A percentile compares a stretch with the other conserved stretches of the same genome.
Conservation (phyloP, 805 yeast genomes). For the Myxozyma neglecta region DNA sequence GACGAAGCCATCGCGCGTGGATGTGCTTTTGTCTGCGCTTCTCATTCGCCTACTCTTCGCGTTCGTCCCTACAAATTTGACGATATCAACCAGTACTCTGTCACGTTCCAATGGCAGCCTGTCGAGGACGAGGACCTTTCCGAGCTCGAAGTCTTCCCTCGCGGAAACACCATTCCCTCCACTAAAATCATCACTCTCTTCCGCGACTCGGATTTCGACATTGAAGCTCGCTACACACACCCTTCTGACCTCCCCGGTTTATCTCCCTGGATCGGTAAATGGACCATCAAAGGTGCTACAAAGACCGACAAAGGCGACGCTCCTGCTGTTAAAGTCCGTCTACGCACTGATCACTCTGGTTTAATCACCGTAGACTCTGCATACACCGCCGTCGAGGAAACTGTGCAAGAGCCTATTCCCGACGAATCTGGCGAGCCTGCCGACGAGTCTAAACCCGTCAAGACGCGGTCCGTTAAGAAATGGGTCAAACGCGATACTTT, state of each 20-base stretch:
- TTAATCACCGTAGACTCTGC: constrained; percentile 92
- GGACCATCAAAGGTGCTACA: constrained; percentile 84
- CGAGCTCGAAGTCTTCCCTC: constrained; percentile 95
- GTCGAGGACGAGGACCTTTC: constrained; percentile 86
- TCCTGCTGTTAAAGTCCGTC: constrained; percentile 85
- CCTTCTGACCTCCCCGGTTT: constrained; percentile 70
- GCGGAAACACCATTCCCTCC: constrained; percentile 88
- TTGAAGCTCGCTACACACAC: constrained; percentile 83
- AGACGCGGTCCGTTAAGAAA: constrained; percentile 87
- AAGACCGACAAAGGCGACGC: constrained; percentile 69
- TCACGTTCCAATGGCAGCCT: constrained; percentile 92
- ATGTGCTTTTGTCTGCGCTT: constrained; percentile 98
- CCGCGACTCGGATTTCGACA: constrained; percentile 84
- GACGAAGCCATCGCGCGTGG: constrained; percentile 99
- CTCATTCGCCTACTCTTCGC: constrained; percentile 97
- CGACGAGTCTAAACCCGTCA: constrained; percentile 53
- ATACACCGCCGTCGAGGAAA: constrained; percentile 87
- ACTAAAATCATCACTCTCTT: constrained; percentile 92
- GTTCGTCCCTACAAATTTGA: constrained; percentile 98
- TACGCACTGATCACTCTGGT: constrained; percentile 97
- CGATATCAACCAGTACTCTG: constrained; percentile 88
- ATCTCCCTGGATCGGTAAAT: constrained; percentile 67
- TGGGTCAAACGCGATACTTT: constrained; percentile 87
- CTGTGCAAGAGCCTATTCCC: constrained; percentile 85
- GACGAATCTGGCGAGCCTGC: constrained; percentile 47